Percentiles rank a stretch among this genome's conserved stretches.
Conservation (phyloP, 106 monocot genomes). For the Dendrobium huoshanense region DNA sequence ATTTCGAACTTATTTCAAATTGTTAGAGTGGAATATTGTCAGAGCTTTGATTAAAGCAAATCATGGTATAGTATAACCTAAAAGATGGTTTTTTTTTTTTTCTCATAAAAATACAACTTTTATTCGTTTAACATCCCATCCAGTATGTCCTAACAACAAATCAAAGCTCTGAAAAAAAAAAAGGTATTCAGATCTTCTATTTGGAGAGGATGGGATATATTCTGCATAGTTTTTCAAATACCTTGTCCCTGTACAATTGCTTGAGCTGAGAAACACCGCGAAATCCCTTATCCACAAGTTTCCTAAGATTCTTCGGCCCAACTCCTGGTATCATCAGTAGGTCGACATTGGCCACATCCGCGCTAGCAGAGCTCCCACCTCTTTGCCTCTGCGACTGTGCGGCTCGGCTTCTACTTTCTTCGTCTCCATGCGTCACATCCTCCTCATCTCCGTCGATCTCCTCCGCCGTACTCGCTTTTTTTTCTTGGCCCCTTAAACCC, state of each 20-base stretch:
- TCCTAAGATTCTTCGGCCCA: constrained; percentile 43
- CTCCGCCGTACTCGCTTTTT: neutral
- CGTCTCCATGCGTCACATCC: neutral
- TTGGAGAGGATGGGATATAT: neutral
- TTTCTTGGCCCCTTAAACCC: constrained; percentile 2
- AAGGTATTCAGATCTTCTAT: neutral
- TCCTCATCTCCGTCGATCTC: neutral
- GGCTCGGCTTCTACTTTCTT: neutral
- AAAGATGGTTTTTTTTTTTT: neutral
- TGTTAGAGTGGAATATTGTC: too few species aligned
- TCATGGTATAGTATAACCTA: neutral
- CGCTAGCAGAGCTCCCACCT: neutral
- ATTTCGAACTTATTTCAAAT: too few species aligned
- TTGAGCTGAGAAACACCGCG: constrained; percentile 42
- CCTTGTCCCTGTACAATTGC: constrained; percentile 50
- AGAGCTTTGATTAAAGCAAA: too few species aligned
- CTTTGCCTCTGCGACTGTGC: constrained; percentile 19
- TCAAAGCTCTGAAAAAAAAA: neutral
- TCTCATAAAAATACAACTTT: neutral
- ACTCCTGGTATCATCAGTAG: constrained; percentile 40
- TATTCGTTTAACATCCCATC: neutral
- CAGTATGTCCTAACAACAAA: neutral
- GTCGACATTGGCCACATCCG: constrained; percentile 14
- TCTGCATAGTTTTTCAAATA: neutral
- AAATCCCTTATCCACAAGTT: constrained; percentile 52